Evolutionary conservation across 192 early-diverging fungal genomes (phyloP).

Genomic region (Anaeromyces robustus): DNA sequence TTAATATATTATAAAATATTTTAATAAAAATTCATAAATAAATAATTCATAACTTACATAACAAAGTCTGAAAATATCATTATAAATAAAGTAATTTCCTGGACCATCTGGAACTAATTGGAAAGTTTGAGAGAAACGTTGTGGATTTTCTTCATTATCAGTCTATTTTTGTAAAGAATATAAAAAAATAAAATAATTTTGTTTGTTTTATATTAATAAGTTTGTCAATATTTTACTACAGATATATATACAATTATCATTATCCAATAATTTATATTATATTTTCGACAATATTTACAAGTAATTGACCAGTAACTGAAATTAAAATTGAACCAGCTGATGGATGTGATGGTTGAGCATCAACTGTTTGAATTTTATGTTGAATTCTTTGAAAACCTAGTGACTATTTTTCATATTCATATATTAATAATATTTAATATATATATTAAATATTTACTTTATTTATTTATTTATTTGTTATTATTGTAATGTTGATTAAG

Average conservation of each 20-base stretch:
- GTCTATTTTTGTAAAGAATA: conserved; percentile 17
- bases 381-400: conserved; percentile 63
- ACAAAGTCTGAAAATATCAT: conserved; percentile 21
- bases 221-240: no score
- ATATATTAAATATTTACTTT: no score
- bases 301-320: conserved; percentile 71
- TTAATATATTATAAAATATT: no score
- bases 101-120: conserved; percentile 54
- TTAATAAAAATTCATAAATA: no score
- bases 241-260: no score
- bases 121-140: conserved; percentile 77
- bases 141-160: conserved; percentile 66
- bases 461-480: no score
- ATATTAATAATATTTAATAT: conserved; percentile 4
- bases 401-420: conserved; percentile 21
- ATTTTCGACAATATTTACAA: conserved; percentile 42
- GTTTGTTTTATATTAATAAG: no score
- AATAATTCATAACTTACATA: background rate
- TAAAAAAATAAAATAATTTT: no score
- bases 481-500: no score
- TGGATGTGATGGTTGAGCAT: conserved; percentile 62
- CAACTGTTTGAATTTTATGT: conserved; percentile 59
- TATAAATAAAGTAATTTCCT: conserved; percentile 58
- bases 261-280: no score
- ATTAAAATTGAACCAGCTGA: conserved; percentile 49